phyloP scores from a whole-genome alignment of 805 yeast species.

The Wickerhamiella lipophila region DNA sequence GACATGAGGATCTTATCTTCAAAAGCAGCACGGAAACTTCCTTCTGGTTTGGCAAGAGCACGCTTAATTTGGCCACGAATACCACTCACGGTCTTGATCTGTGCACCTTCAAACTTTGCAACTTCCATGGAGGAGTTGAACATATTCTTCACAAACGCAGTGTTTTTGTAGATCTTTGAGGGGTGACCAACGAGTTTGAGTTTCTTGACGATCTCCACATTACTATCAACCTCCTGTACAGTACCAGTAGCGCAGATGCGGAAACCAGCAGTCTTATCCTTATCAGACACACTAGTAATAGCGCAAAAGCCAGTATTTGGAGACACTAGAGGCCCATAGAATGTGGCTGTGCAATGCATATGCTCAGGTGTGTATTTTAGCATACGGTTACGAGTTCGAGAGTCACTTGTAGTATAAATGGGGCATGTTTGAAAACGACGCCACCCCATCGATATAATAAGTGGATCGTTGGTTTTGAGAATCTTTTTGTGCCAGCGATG shows the following conservation, averaged over 20 bases:
- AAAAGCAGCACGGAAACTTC: conserved; percentile 89
- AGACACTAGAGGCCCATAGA: conserved; percentile 93
- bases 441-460: conserved; percentile 92
- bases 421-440: conserved; percentile 96
- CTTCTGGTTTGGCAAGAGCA: conserved; percentile 88
- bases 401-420: conserved; percentile 88
- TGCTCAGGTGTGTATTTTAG: conserved; percentile 97
- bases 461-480: conserved; percentile 87
- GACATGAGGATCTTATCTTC: conserved; percentile 82
- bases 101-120: conserved; percentile 96
- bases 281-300: conserved; percentile 72
- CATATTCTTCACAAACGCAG: conserved; percentile 97
- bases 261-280: conserved; percentile 77
- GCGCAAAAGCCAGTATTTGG: conserved; percentile 98
- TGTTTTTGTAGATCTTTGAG: conserved; percentile 81
- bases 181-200: conserved; percentile 93
- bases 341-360: conserved; percentile 88
- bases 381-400: conserved; percentile 96
- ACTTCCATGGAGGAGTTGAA: conserved; percentile 84
- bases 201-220: conserved; percentile 88
- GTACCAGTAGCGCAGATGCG: conserved; percentile 95
- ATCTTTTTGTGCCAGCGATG: conserved; percentile 99
- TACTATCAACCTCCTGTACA: conserved; percentile 79
- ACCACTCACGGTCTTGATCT: conserved; percentile 92
- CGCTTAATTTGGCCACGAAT: conserved; percentile 95